Evolutionary conservation across 1,284 basidiomycete species (phyloP).

Genomic region (Ceratobasidium sp.): DNA sequence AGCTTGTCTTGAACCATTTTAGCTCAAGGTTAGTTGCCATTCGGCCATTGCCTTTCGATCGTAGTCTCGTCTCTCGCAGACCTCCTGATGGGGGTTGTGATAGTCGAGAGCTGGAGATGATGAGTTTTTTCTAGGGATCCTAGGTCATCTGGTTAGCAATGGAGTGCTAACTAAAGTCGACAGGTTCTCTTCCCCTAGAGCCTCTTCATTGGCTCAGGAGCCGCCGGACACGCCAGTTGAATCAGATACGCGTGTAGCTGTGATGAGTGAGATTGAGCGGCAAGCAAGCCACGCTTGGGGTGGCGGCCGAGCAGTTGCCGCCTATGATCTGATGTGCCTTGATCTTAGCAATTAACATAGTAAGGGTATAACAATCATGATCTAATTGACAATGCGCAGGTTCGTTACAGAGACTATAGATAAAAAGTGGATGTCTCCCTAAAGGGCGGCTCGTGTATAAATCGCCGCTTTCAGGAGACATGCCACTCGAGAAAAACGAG

Average conservation of each 20-base stretch:
- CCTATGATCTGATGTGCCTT: slow-evolving; percentile 77
- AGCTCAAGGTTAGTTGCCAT: slow-evolving; percentile 70
- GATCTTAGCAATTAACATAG: slow-evolving; percentile 62
- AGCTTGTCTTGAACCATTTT: slow-evolving; percentile 86
- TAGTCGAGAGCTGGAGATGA: slow-evolving; percentile 5
- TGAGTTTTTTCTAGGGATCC: slow-evolving; percentile 52
- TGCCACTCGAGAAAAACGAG: background rate
- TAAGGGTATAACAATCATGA: slow-evolving; percentile 4
- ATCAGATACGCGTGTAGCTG: slow-evolving; percentile 54
- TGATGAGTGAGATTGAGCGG: slow-evolving; percentile 74
- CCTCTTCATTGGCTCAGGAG: slow-evolving; percentile 57
- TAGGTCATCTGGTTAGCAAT: background rate
- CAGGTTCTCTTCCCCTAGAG: slow-evolving; percentile 60
- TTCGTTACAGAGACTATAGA: slow-evolving; percentile 33
- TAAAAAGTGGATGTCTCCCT: slow-evolving; percentile 7
- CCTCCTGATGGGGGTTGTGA: background rate
- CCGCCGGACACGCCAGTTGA: slow-evolving; percentile 57
- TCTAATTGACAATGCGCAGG: slow-evolving; percentile 14
- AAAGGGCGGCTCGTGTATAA: slow-evolving; percentile 46
- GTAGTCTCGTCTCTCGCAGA: background rate
- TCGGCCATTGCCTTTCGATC: background rate
- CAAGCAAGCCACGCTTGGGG: slow-evolving; percentile 74
- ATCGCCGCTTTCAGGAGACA: slow-evolving; percentile 40
- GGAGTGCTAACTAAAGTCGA: slow-evolving; percentile 60
- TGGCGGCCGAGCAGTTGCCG: slow-evolving; percentile 65